Evolutionary conservation across 805 yeast species (phyloP).

Genomic region (Myxozyma udenii): DNA sequence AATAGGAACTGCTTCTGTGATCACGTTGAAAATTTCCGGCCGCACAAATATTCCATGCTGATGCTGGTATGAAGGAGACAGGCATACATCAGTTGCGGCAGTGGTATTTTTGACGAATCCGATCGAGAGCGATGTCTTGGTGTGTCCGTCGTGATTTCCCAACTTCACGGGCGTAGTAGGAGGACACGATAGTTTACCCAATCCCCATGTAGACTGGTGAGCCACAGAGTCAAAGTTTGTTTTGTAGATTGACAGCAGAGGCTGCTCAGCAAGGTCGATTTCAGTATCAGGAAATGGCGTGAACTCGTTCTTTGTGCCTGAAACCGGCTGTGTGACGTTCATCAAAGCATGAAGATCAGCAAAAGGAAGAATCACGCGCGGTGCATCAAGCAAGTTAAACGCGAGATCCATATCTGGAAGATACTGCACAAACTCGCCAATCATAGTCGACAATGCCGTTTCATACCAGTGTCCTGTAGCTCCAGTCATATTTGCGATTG

Average conservation of each 20-base stretch:
- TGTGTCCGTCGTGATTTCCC: slow-evolving; percentile 9
- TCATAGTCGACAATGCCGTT: slow-evolving; percentile 16
- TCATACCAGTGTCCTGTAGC: slow-evolving; percentile 25
- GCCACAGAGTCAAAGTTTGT: slow-evolving; percentile 16
- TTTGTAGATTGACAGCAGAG: neutral
- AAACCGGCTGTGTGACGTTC: neutral
- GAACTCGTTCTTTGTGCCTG: slow-evolving; percentile 25
- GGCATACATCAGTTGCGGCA: slow-evolving; percentile 29
- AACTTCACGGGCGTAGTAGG: slow-evolving; percentile 17
- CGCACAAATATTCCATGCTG: slow-evolving; percentile 30
- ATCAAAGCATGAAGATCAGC: slow-evolving; percentile 22
- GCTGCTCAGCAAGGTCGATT: slow-evolving; percentile 9
- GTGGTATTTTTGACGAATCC: slow-evolving; percentile 28
- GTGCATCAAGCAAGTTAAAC: slow-evolving; percentile 30
- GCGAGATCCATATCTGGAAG: slow-evolving; percentile 34
- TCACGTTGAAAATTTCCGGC: slow-evolving; percentile 25
- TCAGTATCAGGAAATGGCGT: slow-evolving; percentile 12
- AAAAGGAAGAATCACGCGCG: slow-evolving; percentile 31
- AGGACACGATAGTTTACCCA: slow-evolving; percentile 19
- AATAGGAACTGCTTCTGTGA: slow-evolving; percentile 28
- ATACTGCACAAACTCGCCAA: slow-evolving; percentile 25
- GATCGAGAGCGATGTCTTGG: slow-evolving; percentile 17
- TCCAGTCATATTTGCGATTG: slow-evolving; percentile 22
- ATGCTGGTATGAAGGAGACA: slow-evolving; percentile 24
- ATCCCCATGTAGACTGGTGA: slow-evolving; percentile 27